Evolutionary conservation across 768 basidiomycete genomes (phyloP).

Genomic region (Solioccasus polychromus): DNA sequence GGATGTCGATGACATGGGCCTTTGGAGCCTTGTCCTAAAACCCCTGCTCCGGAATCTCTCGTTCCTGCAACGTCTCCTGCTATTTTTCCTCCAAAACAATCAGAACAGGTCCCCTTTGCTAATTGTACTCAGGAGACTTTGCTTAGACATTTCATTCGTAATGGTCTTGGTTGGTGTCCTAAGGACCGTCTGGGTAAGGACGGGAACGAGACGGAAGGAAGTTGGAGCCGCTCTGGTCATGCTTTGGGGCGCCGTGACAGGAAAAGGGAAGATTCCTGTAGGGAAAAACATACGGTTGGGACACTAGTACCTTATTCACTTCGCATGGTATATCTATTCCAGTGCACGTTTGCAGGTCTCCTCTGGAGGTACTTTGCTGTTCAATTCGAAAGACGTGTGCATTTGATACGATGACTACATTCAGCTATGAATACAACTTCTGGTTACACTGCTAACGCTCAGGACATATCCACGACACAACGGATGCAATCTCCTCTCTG

Average conservation of each 20-base stretch:
- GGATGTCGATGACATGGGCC: conserved; percentile 79
- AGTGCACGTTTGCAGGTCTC: no score
- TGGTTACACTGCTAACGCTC: conserved; percentile 11
- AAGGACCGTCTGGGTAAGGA: conserved; percentile 61
- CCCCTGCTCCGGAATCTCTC: conserved; percentile 56
- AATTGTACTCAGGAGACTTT: conserved; percentile 68
- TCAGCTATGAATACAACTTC: conserved; percentile 8
- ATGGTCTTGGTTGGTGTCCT: conserved; percentile 59
- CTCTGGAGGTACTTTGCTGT: not conserved
- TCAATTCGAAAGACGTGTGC: not conserved
- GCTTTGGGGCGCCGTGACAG: conserved; percentile 70
- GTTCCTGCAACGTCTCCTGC: conserved; percentile 45
- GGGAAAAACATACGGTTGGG: conserved; percentile 25
- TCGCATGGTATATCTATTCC: conserved; percentile 2
- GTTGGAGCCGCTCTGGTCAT: conserved; percentile 61
- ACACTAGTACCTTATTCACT: conserved; percentile 11
- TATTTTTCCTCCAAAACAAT: conserved; percentile 53
- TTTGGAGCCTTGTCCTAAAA: conserved; percentile 74
- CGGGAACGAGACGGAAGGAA: conserved; percentile 66
- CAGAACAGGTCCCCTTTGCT: conserved; percentile 63
- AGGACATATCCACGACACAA: conserved; percentile 89
- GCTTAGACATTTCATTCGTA: conserved; percentile 76
- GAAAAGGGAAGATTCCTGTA: conserved; percentile 53
- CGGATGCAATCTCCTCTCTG: conserved; percentile 85
- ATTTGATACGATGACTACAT: not conserved